These are phyloP conservation scores for Ustilago nuda DNA, from an alignment of 1,284 basidiomycete genomes.

Conservation along the genomic window DNA sequence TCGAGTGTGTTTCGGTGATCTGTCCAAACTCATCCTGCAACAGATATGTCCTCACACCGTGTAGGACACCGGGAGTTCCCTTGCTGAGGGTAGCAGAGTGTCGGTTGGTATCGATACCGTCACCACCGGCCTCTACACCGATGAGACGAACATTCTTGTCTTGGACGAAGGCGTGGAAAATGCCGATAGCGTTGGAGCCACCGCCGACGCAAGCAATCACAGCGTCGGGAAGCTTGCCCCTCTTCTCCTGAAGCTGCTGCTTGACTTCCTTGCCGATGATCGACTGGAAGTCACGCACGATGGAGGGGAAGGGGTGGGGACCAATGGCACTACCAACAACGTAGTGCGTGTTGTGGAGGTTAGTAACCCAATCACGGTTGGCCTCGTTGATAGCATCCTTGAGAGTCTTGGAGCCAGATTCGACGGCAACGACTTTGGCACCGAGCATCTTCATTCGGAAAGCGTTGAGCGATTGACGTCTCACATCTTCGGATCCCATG, in stretches of 20 bases:
- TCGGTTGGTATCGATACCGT: constrained; percentile 84
- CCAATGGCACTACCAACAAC: constrained; percentile 97
- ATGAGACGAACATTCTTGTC: constrained; percentile 63
- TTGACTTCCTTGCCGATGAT: constrained; percentile 97
- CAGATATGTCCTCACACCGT: constrained; percentile 95
- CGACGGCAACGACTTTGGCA: constrained; percentile 85
- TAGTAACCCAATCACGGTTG: constrained; percentile 91
- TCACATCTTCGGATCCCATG: constrained; percentile 99
- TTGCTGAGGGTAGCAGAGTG: constrained; percentile 93
- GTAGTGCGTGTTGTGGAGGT: constrained; percentile 87
- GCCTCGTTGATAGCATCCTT: constrained; percentile 80
- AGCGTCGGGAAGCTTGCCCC: constrained; percentile 89
- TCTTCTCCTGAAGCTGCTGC: constrained; percentile 79
- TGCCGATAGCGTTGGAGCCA: constrained; percentile 94
- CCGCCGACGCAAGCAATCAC: constrained; percentile 98
- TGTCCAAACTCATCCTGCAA: constrained; percentile 89
- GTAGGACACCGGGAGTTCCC: constrained; percentile 92
- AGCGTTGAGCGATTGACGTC: constrained; percentile 93
- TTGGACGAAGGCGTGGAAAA: constrained; percentile 63
- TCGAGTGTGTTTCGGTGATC: constrained; percentile 95
- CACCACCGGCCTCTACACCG: constrained; percentile 70
- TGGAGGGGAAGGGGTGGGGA: constrained; percentile 98
- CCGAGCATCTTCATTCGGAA: constrained; percentile 99
- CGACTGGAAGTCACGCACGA: constrained; percentile 97
- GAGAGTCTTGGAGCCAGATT: constrained; percentile 91